Base-by-base conservation (phyloP, 805 yeast species). In the Yamadazyma tumulicola region DNA sequence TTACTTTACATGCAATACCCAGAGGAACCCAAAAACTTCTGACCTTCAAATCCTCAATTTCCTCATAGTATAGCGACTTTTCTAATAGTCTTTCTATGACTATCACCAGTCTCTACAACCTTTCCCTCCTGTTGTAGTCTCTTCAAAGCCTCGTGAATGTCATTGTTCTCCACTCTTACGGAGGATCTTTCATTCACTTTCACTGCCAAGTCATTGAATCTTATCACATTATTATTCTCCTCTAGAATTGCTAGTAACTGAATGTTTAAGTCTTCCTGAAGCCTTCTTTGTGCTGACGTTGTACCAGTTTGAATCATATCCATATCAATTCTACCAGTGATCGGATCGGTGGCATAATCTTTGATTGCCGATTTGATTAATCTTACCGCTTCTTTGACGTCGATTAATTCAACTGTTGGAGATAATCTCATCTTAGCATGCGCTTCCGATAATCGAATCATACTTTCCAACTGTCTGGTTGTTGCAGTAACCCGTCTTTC, bases 301-400 rank as follows among this genome's bases (percentile, higher is more conserved):
- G 89, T 88, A 31, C 97, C 98, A 0, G 97, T 93, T 63, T 91
- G 97, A 19, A 93, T 89, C 55, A 93, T 69, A 57, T 88, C 96
- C 96, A 93, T 88, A 56, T 93, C 98, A 46, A 93, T 93, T 51
- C 93, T 77, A 19, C 99, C 99, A 0, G 98, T 91, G 22, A 81
- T 69, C 16, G 98, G 98, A 64, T 93, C 99, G 3, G 96, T 93
- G 11, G 99, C 99, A 57, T 93, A 93, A 45, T 93, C 97, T 57
- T 93, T 93, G 46, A 93, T 85, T 10, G 99, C 99, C 3, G 95
- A 77, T 49, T 84, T 80, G 55, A 91, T 93, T 46, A 93, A 69
- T 46, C 99, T 75, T 3, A 89, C 97, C 0, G 97, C 95, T 57
- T 93, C 99, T 41, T 73, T 71, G 5, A 93, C 98, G 58, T 93